phyloP scores from a whole-genome alignment of 75 land plant species.

The Pinus taeda region DNA sequence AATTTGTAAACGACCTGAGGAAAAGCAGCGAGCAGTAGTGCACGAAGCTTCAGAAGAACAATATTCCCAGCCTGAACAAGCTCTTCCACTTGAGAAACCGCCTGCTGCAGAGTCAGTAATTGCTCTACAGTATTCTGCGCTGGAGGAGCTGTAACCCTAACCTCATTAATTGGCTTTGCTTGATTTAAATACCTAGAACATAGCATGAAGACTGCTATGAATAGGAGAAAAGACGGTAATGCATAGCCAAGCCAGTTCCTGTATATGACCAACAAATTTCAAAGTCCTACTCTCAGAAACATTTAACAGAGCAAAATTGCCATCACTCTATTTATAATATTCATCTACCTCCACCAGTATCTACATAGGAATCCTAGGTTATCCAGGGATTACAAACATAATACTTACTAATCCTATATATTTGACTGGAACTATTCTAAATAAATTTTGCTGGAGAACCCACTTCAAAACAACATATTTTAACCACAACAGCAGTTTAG shows the following conservation, averaged over 20 bases:
- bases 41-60: slow-evolving; percentile 75
- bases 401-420: too few species aligned
- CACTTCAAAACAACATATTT: too few species aligned
- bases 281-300: neutral
- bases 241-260: slow-evolving; percentile 78
- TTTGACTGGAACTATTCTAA: too few species aligned
- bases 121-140: slow-evolving; percentile 88
- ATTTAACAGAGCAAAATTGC: neutral
- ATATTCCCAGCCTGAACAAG: slow-evolving; percentile 87
- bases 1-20: slow-evolving; percentile 64
- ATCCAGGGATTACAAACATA: too few species aligned
- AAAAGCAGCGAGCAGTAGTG: slow-evolving; percentile 63
- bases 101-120: slow-evolving; percentile 88
- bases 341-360: too few species aligned
- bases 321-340: too few species aligned
- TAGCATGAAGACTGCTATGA: slow-evolving; percentile 61
- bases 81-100: slow-evolving; percentile 68
- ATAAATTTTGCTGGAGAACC: too few species aligned
- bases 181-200: slow-evolving; percentile 37
- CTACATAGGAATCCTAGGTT: too few species aligned
- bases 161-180: slow-evolving; percentile 54
- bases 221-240: slow-evolving; percentile 38
- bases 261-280: slow-evolving; percentile 16
- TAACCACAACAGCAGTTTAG: too few species aligned
- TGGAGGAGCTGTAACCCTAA: slow-evolving; percentile 78